phyloP scores from a whole-genome alignment of 768 basidiomycete species.

The Trametes cinnabarina region DNA sequence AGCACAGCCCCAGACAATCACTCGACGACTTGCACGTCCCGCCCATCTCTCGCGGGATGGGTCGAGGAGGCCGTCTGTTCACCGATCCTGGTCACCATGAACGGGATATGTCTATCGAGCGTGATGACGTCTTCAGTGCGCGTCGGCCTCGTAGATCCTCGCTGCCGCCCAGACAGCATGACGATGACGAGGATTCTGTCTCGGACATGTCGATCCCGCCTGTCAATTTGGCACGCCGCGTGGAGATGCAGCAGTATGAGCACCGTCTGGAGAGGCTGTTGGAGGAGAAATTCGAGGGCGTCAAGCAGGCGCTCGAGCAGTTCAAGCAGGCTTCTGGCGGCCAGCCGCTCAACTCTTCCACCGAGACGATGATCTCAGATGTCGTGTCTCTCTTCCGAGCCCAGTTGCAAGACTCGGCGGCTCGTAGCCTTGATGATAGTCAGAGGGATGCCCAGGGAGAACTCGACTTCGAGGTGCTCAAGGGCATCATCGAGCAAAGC shows the following conservation, averaged over 20 bases:
- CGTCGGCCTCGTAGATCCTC: slow-evolving; percentile 34
- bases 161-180: slow-evolving; percentile 45
- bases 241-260: slow-evolving; percentile 60
- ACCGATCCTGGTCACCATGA: slow-evolving; percentile 53
- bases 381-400: slow-evolving; percentile 65
- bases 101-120: slow-evolving; percentile 29
- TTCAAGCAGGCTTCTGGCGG: slow-evolving; percentile 13
- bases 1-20: slow-evolving; percentile 56
- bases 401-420: slow-evolving; percentile 63
- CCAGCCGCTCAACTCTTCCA: slow-evolving; percentile 39
- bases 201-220: slow-evolving; percentile 45
- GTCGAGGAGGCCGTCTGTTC: slow-evolving; percentile 51
- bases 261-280: slow-evolving; percentile 60
- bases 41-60: slow-evolving; percentile 61
- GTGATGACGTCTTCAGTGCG: slow-evolving; percentile 44
- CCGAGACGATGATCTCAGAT: slow-evolving; percentile 63
- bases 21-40: slow-evolving; percentile 75
- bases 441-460: slow-evolving; percentile 74
- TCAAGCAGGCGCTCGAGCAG: slow-evolving; percentile 42
- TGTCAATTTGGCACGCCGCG: slow-evolving; percentile 51
- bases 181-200: slow-evolving; percentile 43
- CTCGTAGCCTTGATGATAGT: slow-evolving; percentile 55
- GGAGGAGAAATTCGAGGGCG: slow-evolving; percentile 62
- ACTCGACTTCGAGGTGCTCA: slow-evolving; percentile 74
- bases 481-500: slow-evolving; percentile 64